Base-by-base conservation (phyloP, 2,329 filamentous ascomycete genomes). In the Cylindrodendrum hubeiense region DNA sequence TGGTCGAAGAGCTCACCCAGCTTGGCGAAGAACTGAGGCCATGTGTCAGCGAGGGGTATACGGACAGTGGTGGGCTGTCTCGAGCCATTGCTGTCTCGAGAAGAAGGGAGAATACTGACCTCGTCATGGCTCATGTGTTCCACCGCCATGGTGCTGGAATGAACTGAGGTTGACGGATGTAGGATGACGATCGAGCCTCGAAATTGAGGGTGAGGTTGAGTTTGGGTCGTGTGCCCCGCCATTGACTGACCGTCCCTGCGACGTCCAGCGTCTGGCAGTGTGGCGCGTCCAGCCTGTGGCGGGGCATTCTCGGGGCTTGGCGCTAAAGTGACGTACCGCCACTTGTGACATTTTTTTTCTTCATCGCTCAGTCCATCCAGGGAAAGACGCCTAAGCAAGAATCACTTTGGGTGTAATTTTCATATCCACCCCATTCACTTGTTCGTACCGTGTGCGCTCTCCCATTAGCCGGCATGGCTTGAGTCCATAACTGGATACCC, bases 21-120 rank as follows among this genome's bases (percentile, higher is more conserved):
- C 75, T 86, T 86, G 67, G 83, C 81, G 81, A 95, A 94, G 86
- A 95, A 95, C 92, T 95, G 74, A 43, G 28, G 55, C 58, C 21
- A 59, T 47, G 64, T 71, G 39, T 65, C 43, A 66, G 53, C 55
- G 33, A 50, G 50, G 28, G 26, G 28, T 21, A 17, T 53, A 10
- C 34, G 13, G n/a, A 19, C 9, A 7, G 10, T 17, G 19, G 19
- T 3, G 5, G 41, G 58, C 21, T 39, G 13, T 13, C 34, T 34
- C 24, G 12, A 24, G 24, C 34, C 12, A 19, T 37, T 46, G 34
- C 13, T 30, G 26, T 5, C 15, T 4, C 17, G 15, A 13, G 30
- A 3, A n/a, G 4, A 22, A 34, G 21, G 15, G n/a, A 17, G 13
- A 37, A 17, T 9, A 65, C 66, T 65, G 47, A 75, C 74, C 65